Percentiles rank a stretch among this genome's conserved stretches.
Conservation (phyloP, 1,284 basidiomycete genomes). For the Cerrena zonata region DNA sequence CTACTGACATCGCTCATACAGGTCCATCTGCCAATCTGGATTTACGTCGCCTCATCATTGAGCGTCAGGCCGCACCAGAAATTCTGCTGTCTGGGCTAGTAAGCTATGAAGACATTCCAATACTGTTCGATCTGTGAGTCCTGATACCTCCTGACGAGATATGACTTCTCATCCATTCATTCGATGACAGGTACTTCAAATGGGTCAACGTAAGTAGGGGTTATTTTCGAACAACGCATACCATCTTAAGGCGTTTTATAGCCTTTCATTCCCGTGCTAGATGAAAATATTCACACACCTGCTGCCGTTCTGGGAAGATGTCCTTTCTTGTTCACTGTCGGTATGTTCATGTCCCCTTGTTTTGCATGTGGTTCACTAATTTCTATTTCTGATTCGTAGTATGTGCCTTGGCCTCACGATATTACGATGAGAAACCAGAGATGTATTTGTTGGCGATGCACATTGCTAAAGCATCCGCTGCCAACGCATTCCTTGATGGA, state of each 20-base stretch:
- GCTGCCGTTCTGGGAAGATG: constrained; percentile 31
- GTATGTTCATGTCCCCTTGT: constrained; percentile 19
- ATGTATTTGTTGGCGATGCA: constrained; percentile 34
- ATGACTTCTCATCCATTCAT: not conserved
- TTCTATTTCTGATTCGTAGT: constrained; percentile 19
- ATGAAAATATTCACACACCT: constrained; percentile 35
- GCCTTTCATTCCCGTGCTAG: constrained; percentile 33
- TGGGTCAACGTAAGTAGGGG: constrained; percentile 38
- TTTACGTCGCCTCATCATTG: constrained; percentile 38
- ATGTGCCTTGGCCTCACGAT: constrained; percentile 35
- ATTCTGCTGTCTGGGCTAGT: constrained; percentile 41
- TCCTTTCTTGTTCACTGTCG: constrained; percentile 36
- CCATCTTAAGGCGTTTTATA: constrained; percentile 7
- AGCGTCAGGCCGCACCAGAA: constrained; percentile 38
- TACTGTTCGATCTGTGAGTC: constrained; percentile 43
- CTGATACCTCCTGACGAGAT: not conserved
- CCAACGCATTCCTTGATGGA: constrained; percentile 30
- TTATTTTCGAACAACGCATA: not conserved
- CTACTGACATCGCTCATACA: constrained; percentile 7
- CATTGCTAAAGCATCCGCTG: constrained; percentile 33
- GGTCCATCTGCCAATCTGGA: constrained; percentile 30
- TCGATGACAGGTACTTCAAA: constrained; percentile 29
- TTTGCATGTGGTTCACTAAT: not conserved
- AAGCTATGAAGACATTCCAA: constrained; percentile 37
- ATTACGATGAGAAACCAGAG: constrained; percentile 31